Conservation (phyloP, 78 protist species). For the Chrysochromulina tobinii region DNA sequence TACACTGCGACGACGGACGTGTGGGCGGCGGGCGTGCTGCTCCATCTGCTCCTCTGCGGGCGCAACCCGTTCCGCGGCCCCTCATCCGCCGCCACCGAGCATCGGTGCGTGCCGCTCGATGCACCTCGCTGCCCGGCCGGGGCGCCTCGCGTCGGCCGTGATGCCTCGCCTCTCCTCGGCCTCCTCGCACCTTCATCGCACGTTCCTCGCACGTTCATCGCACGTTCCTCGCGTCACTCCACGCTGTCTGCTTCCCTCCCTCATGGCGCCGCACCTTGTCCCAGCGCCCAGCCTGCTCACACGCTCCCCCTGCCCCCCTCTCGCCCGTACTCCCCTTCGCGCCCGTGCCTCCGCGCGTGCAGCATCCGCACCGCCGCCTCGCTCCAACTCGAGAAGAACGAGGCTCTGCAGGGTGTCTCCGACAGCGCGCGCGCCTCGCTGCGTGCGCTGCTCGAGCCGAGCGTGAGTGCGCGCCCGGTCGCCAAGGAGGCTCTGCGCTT, state of each 20-base stretch:
- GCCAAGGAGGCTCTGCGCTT: not conserved
- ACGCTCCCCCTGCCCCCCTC: not conserved
- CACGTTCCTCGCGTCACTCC: too few species aligned
- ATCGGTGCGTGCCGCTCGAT: not conserved
- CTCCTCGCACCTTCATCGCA: too few species aligned
- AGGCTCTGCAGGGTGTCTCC: not conserved
- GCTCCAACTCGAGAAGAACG: too few species aligned
- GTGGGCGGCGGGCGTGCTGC: constrained; percentile 16
- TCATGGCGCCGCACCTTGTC: too few species aligned
- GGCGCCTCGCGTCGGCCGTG: too few species aligned
- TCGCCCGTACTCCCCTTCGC: not conserved
- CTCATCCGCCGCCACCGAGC: not conserved
- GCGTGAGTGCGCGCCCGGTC: not conserved
- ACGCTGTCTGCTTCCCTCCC: too few species aligned
- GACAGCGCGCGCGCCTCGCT: not conserved
- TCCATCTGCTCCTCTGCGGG: not conserved
- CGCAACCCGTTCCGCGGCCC: constrained; percentile 1
- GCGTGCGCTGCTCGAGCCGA: not conserved
- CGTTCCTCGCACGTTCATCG: too few species aligned
- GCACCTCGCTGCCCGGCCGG: not conserved
- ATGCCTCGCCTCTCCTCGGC: too few species aligned
- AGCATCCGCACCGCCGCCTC: too few species aligned
- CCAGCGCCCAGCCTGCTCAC: not conserved
- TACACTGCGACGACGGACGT: not conserved
- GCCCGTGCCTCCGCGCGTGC: not conserved